phyloP scores from a whole-genome alignment of 2,329 filamentous ascomycete genomes.

The Trichothecium roseum region DNA sequence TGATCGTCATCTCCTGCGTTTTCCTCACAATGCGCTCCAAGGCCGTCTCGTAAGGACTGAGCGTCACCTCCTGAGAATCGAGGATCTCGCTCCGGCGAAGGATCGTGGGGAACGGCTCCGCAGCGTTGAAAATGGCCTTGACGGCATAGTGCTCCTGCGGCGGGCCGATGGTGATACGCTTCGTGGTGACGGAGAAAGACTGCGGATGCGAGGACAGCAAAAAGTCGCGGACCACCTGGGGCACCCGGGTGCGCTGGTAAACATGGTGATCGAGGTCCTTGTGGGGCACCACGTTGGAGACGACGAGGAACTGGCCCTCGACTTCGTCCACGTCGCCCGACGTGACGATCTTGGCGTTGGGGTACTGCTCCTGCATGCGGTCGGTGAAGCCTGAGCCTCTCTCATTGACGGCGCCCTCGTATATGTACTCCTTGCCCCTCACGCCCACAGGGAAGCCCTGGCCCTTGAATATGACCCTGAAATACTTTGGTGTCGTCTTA shows the following conservation, averaged over 20 bases:
- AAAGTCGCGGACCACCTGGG: slow-evolving; percentile 77
- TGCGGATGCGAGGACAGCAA: slow-evolving; percentile 69
- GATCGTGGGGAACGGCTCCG: slow-evolving; percentile 84
- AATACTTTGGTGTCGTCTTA: slow-evolving; percentile 71
- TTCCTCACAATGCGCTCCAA: slow-evolving; percentile 85
- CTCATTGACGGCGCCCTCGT: slow-evolving; percentile 71
- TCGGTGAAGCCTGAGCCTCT: slow-evolving; percentile 75
- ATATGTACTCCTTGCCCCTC: slow-evolving; percentile 86
- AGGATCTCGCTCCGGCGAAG: slow-evolving; percentile 79
- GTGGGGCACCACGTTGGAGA: slow-evolving; percentile 71
- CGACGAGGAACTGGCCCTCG: slow-evolving; percentile 82
- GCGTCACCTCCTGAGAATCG: slow-evolving; percentile 50
- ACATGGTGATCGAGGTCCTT: slow-evolving; percentile 75
- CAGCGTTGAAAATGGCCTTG: slow-evolving; percentile 75
- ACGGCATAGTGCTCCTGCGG: slow-evolving; percentile 68
- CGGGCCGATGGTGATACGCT: slow-evolving; percentile 57
- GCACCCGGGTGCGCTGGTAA: slow-evolving; percentile 78
- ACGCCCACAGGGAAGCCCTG: slow-evolving; percentile 75
- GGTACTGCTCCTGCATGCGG: slow-evolving; percentile 84
- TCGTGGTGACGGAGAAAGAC: slow-evolving; percentile 66
- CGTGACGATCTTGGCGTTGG: slow-evolving; percentile 70
- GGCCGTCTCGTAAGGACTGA: slow-evolving; percentile 75
- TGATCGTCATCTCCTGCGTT: slow-evolving; percentile 67
- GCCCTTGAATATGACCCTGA: slow-evolving; percentile 81
- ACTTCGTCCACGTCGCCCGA: slow-evolving; percentile 62